Base-by-base conservation (phyloP, 768 basidiomycete species). In the Chalciporus piperatus region DNA sequence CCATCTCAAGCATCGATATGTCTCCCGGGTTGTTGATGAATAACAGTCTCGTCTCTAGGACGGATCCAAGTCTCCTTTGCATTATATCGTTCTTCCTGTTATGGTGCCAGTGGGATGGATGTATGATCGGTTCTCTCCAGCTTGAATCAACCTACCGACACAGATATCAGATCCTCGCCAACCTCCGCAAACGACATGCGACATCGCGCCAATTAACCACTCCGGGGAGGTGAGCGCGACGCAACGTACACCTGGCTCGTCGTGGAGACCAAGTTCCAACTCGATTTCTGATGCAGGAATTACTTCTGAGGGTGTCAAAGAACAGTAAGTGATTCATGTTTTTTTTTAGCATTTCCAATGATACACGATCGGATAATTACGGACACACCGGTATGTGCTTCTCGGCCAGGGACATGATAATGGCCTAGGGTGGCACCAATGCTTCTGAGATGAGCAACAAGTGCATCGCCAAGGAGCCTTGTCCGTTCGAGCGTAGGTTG, bases 21-120 rank as follows among this genome's bases (percentile, higher is more conserved):
- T 80, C 79, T 23, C 81, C 80, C 19, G 82, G 72, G 54, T 83
- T 83, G 51, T 83, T 82, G 20, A 81, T 58, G 47, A 81, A 76
- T 23, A 82, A 54, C 72, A 0, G 69, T 63, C 6, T 67, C 60
- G 41, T 71, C 68, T 19, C 58, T 51, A 53, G 52, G 45, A 58
- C 57, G 48, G 28, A 68, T 41, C 55, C 60, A 61, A 9, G 23
- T 32, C 23, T 52, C 54, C 19, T 44, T 23, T 8, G 39, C 46
- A 12, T 47, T 46, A 39, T 47, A n/a, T 4, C 30, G 51, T 17
- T 54, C 56, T 25, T 32, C 10, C 13, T 5, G 27, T 13, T 13
- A 23, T n/a, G n/a, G n/a, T n/a, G n/a, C n/a, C n/a, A n/a, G n/a
- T n/a, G n/a, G n/a, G 19, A 22, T 8, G 20, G 22, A 10, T 17